Conservation (phyloP, 345 rosid genomes). For the Salix udensis region DNA sequence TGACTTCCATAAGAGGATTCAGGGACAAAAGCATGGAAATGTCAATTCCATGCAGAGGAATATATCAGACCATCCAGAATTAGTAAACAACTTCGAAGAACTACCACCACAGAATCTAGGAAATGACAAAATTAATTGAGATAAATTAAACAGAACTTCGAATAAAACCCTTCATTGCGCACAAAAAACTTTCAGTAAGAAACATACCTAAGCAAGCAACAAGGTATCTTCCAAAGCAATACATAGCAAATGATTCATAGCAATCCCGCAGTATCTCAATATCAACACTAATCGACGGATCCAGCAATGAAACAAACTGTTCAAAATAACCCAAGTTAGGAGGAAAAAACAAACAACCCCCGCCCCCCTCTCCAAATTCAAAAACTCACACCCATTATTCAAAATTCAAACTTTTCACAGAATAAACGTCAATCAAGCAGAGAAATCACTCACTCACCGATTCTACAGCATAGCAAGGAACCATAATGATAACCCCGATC, state of each 20-base stretch:
- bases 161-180: not conserved
- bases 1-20: not conserved
- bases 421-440: not conserved
- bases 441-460: slow-evolving; percentile 49
- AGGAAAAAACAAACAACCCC: not conserved
- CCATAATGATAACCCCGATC: slow-evolving; percentile 97
- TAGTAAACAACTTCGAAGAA: not conserved
- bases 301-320: slow-evolving; percentile 85
- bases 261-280: slow-evolving; percentile 89
- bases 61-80: not conserved
- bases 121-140: not conserved
- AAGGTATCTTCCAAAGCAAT: slow-evolving; percentile 99
- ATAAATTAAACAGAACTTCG: not conserved
- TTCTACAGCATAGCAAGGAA: slow-evolving; percentile 89
- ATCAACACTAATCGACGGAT: slow-evolving; percentile 88
- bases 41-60: not conserved
- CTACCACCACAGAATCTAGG: not conserved
- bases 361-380: not conserved
- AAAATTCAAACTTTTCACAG: not conserved
- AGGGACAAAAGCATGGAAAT: not conserved
- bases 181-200: slow-evolving; percentile 8
- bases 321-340: slow-evolving; percentile 12
- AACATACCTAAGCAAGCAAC: slow-evolving; percentile 91
- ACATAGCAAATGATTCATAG: slow-evolving; percentile 99
- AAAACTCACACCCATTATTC: not conserved